Evolutionary conservation across 306 rosid species (phyloP).

Genomic region (Mimosa pudica): DNA sequence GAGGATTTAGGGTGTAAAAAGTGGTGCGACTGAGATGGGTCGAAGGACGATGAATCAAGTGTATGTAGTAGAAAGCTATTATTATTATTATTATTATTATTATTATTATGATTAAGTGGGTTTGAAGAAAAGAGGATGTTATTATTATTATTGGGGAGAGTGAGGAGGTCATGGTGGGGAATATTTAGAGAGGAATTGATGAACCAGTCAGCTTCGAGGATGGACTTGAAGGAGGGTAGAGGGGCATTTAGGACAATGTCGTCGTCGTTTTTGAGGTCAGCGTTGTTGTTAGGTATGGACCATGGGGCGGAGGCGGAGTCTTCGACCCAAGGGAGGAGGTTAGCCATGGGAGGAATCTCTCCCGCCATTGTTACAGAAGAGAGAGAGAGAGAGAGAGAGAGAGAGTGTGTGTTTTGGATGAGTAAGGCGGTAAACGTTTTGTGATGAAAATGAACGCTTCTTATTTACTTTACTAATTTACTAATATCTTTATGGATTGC

Average conservation of each 20-base stretch:
- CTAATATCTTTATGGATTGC: background rate
- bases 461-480: too few relatives aligned
- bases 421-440: constrained; percentile 6
- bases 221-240: constrained; percentile 60
- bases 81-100: constrained; percentile 27
- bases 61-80: constrained; percentile 38
- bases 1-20: constrained; percentile 49
- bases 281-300: constrained; percentile 36
- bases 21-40: constrained; percentile 52
- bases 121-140: constrained; percentile 36
- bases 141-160: constrained; percentile 40
- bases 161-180: constrained; percentile 37
- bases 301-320: constrained; percentile 36
- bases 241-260: constrained; percentile 41
- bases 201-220: constrained; percentile 69
- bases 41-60: constrained; percentile 62
- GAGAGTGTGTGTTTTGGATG: background rate
- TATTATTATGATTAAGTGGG: constrained; percentile 18
- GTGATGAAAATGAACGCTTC: constrained; percentile 19
- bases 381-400: background rate
- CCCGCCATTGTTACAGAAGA: constrained; percentile 21
- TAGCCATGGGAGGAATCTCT: constrained; percentile 42
- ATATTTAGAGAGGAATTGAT: constrained; percentile 40
- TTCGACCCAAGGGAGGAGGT: constrained; percentile 50
- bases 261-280: constrained; percentile 34